These are phyloP conservation scores for Sphagnum fallax DNA, from an alignment of 228 moss, liverwort and hornwort species.

Conservation along the genomic window DNA sequence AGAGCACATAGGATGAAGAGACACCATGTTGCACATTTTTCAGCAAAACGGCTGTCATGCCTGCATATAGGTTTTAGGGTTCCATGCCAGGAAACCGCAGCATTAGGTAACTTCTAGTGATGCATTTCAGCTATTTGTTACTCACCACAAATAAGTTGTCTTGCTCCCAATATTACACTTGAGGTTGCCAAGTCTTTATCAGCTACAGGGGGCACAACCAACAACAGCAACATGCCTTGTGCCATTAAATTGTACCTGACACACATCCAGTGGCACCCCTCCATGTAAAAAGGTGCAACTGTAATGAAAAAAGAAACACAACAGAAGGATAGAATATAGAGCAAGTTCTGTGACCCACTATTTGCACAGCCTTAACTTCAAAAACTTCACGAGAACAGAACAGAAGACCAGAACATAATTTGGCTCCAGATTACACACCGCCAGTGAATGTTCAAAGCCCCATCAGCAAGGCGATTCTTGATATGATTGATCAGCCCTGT, in stretches of 20 bases:
- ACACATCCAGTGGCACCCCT: constrained; percentile 2
- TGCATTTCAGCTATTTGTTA: background rate
- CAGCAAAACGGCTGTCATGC: too few relatives aligned
- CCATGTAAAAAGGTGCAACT: too few relatives aligned
- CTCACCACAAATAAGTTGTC: constrained; percentile 67
- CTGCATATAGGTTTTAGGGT: too few relatives aligned
- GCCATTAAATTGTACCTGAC: constrained; percentile 92
- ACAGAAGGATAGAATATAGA: too few relatives aligned
- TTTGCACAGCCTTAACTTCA: too few relatives aligned
- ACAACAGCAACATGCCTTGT: constrained; percentile 89
- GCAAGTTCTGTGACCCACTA: too few relatives aligned
- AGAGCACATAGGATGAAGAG: too few relatives aligned
- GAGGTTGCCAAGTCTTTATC: constrained; percentile 24
- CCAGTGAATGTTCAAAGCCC: constrained; percentile 72
- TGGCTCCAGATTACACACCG: constrained; percentile 35
- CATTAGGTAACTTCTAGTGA: background rate
- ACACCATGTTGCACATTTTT: too few relatives aligned
- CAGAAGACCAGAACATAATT: too few relatives aligned
- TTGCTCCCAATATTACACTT: constrained; percentile 42
- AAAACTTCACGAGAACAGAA: too few relatives aligned
- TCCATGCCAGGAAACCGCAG: too few relatives aligned
- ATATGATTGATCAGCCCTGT: constrained; percentile 61
- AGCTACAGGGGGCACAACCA: constrained; percentile 50
- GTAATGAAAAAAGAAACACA: too few relatives aligned
- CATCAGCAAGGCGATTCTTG: constrained; percentile 41